A percentile compares a stretch with the other conserved stretches of the same genome.
These are phyloP conservation scores for Globisporangium okanoganense DNA, from an alignment of 352 stramenopile genomes.

Conservation along the genomic window DNA sequence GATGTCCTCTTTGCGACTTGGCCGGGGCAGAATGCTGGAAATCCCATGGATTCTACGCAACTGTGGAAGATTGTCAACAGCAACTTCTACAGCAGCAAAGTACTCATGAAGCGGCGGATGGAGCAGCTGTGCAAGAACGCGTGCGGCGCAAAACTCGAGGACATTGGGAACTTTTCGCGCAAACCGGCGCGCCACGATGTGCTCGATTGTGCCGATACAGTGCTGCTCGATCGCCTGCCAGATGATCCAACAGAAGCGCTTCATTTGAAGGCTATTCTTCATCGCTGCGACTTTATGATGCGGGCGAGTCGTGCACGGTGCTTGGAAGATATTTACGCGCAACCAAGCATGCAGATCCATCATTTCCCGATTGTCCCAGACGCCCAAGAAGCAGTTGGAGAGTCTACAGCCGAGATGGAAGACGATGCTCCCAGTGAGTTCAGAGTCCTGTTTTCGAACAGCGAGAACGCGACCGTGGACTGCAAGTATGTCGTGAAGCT, in stretches of 20 bases:
- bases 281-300: slow-evolving; percentile 84
- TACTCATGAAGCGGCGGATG: slow-evolving; percentile 66
- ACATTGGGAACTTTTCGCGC: slow-evolving; percentile 50
- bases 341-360: slow-evolving; percentile 43
- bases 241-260: slow-evolving; percentile 29
- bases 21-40: slow-evolving; percentile 66
- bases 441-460: slow-evolving; percentile 36
- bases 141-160: slow-evolving; percentile 63
- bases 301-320: slow-evolving; percentile 60
- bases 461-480: slow-evolving; percentile 21
- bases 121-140: slow-evolving; percentile 63
- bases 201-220: slow-evolving; percentile 57
- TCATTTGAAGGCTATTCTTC: slow-evolving; percentile 41
- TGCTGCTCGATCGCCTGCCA: slow-evolving; percentile 47
- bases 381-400: neutral
- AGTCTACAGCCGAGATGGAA: neutral
- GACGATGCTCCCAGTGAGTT: slow-evolving; percentile 15
- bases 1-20: slow-evolving; percentile 82
- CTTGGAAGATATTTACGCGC: slow-evolving; percentile 42
- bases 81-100: slow-evolving; percentile 64
- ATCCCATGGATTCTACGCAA: slow-evolving; percentile 67
- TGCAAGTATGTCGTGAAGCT: slow-evolving; percentile 43
- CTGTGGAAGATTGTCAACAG: slow-evolving; percentile 74
- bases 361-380: slow-evolving; percentile 8
- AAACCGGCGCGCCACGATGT: slow-evolving; percentile 38